phyloP scores from a whole-genome alignment of 768 basidiomycete genomes.

The Boletus pseudopeckii region DNA sequence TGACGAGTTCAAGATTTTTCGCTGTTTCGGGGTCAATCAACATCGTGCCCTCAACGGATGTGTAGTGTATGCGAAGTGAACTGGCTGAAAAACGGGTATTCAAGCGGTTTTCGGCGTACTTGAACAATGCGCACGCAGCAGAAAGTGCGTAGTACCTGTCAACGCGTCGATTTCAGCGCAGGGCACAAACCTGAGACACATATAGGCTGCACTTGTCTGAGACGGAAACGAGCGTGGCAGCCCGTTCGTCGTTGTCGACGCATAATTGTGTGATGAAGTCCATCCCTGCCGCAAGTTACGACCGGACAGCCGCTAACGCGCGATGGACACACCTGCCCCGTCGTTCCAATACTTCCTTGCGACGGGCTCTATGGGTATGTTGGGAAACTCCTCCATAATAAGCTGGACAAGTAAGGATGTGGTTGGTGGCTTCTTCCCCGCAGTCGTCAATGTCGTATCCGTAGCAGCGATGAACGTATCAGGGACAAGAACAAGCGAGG shows the following conservation, averaged over 20 bases:
- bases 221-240: conserved; percentile 73
- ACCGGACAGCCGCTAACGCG: background rate
- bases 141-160: conserved; percentile 85
- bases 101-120: conserved; percentile 67
- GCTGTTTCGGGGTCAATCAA: conserved; percentile 90
- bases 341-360: conserved; percentile 86
- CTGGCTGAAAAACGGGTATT: conserved; percentile 66
- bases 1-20: conserved; percentile 84
- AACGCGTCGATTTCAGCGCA: conserved; percentile 4
- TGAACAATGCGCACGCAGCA: conserved; percentile 83
- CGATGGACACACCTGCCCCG: conserved; percentile 49
- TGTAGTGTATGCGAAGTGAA: conserved; percentile 73
- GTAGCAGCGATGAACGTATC: conserved; percentile 69
- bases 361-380: conserved; percentile 63
- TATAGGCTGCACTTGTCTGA: conserved; percentile 69
- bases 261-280: conserved; percentile 77
- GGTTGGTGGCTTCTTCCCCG: conserved; percentile 41
- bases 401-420: conserved; percentile 69
- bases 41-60: conserved; percentile 87
- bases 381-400: conserved; percentile 72
- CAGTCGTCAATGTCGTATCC: conserved; percentile 46
- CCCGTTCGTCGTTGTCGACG: conserved; percentile 76
- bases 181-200: conserved; percentile 6
- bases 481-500: conserved; percentile 71
- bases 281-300: conserved; percentile 46